These are phyloP conservation scores for Trichoderma parareesei DNA, from an alignment of 495 filamentous ascomycete species.

Conservation along the genomic window DNA sequence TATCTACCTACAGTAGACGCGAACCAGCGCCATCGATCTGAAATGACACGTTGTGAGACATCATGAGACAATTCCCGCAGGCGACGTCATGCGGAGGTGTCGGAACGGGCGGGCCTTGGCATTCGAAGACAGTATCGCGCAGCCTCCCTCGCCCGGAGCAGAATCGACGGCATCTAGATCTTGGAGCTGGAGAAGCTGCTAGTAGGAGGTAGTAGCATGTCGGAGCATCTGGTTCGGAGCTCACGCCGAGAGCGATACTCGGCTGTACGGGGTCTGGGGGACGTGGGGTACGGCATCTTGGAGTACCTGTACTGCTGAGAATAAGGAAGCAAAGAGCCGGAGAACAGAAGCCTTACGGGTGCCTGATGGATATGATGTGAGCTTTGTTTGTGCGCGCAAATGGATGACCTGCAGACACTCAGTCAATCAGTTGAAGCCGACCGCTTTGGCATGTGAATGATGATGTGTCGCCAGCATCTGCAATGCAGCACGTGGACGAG, in stretches of 20 bases:
- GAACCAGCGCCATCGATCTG: background rate
- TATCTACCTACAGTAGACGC: no score
- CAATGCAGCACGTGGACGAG: background rate
- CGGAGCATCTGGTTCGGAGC: no score
- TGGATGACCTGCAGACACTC: background rate
- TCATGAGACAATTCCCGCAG: background rate
- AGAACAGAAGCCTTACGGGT: background rate
- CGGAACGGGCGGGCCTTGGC: background rate
- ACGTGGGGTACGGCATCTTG: background rate
- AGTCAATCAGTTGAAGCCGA: background rate
- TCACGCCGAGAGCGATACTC: no score
- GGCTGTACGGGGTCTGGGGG: background rate
- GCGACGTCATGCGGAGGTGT: background rate
- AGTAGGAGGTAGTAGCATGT: no score
- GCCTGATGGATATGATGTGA: background rate
- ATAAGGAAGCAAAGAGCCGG: no score
- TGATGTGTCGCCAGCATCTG: slow-evolving; percentile 2
- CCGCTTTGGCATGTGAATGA: background rate
- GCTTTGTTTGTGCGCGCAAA: no score
- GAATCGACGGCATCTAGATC: background rate
- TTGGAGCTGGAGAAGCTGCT: no score
- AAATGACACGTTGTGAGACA: background rate
- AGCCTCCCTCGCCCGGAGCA: no score
- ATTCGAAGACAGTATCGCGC: no score
- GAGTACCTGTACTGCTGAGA: no score